Evolutionary conservation across 1,139 yeast species (phyloP), one percentile per base, ranked within the genome.

Genomic region (Hemisphaericaspora xylofermentans): DNA sequence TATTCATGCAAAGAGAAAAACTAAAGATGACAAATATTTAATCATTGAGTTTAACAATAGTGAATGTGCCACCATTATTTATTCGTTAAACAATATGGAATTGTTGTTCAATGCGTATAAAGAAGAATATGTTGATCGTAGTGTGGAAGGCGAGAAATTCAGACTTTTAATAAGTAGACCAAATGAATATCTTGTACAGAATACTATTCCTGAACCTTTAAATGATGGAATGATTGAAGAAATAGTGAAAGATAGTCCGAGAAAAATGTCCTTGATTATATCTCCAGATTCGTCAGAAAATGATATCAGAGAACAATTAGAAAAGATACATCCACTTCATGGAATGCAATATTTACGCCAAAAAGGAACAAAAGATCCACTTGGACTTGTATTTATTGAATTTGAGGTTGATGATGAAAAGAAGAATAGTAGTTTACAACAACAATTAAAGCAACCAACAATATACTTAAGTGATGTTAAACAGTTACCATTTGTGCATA

Each of bases 1-100:
- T 44, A 61, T 72, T 34, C 68, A 63, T 26, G 50, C 48, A 30
- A 66, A 68, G 40, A 46, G 59, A 28, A 66, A 65, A 40, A 60
- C 74, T 2, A 60, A 59, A 37, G 71, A 72, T 35, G 68, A 64
- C 41, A 58, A 59, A 26, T 60, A 53, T 9, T 53, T 80, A 39
- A 65, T 80, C 3, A 56, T 85, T 7, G 83, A 79, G 48, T 74
- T 85, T 44, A 65, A 71, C 4, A 74, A 73, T 38, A 63, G 76
- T 35, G 65, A 68, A n/a, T 68, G 78, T 43, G 85, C 94, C 0
- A 84, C 94, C 0, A 60, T 80, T 1, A 68, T 79, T 1, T 61
- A 73, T 29, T 70, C 85, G 1, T 63, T 80, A 39, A 67, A 69
- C 47, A 72, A 71, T 0, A 56, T 62, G 32, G 47, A 60, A 33